Conservation (phyloP, 148 eudicot genomes). For the Silene latifolia region DNA sequence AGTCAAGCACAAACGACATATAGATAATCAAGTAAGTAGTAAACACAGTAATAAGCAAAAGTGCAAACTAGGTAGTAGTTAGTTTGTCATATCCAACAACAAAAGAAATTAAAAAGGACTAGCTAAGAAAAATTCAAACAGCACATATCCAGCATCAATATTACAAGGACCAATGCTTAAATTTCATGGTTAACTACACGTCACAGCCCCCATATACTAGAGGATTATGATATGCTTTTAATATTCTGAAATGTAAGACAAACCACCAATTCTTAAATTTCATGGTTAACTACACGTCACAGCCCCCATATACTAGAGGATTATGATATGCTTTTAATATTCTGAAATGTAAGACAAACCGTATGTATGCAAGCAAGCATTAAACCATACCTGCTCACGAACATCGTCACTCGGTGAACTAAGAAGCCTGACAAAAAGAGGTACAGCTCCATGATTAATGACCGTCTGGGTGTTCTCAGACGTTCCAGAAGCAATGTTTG, state of each 20-base stretch:
- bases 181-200: no score
- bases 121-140: no score
- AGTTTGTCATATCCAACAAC: neutral
- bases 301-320: neutral
- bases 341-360: neutral
- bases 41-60: neutral
- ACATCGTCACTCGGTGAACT: slow-evolving; percentile 78
- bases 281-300: neutral
- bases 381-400: slow-evolving; percentile 69
- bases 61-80: neutral
- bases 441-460: slow-evolving; percentile 81
- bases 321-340: neutral
- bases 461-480: slow-evolving; percentile 85
- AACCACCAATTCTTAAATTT: no score
- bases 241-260: no score
- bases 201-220: no score
- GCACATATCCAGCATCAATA: no score
- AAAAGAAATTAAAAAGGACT: no score
- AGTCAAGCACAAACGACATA: no score
- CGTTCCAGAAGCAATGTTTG: slow-evolving; percentile 95
- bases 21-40: neutral
- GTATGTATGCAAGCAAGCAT: neutral
- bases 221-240: neutral
- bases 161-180: no score
- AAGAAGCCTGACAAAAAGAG: slow-evolving; percentile 78